Conservation (phyloP, 176 grass and related monocot genomes). For the Aegilops tauschii region DNA sequence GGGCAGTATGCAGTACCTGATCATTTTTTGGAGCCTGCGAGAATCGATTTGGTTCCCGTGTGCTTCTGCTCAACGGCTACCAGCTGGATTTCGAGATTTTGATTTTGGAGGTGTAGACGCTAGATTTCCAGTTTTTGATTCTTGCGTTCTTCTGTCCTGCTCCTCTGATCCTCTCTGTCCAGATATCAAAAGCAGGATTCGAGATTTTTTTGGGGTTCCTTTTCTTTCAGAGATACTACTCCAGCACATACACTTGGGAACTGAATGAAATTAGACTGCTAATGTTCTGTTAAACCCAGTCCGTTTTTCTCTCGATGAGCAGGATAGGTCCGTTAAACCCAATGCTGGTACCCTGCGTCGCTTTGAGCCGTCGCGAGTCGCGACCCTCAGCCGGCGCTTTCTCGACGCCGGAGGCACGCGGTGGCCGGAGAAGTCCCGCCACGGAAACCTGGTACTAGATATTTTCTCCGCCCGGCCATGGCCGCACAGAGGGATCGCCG, state of each 20-base stretch:
- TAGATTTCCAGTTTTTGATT: neutral
- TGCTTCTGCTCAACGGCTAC: neutral
- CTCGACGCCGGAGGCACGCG: neutral
- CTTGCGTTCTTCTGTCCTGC: neutral
- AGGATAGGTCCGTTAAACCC: too few relatives aligned
- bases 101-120: neutral
- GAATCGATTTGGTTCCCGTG: neutral
- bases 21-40: neutral
- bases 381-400: neutral
- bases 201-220: neutral
- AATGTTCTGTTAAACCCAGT: neutral
- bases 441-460: neutral
- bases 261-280: neutral
- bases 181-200: neutral
- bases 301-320: too few relatives aligned
- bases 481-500: neutral
- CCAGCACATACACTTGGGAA: neutral
- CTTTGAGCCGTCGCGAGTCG: neutral
- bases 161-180: neutral
- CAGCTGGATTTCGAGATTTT: neutral
- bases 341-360: neutral
- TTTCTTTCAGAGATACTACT: neutral
- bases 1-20: too few relatives aligned
- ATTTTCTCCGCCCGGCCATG: neutral
- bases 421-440: neutral